Percentiles rank a stretch among this genome's conserved stretches.
Evolutionary conservation across 495 filamentous ascomycete species (phyloP).

Genomic region (Friedmanniomyces simplex): DNA sequence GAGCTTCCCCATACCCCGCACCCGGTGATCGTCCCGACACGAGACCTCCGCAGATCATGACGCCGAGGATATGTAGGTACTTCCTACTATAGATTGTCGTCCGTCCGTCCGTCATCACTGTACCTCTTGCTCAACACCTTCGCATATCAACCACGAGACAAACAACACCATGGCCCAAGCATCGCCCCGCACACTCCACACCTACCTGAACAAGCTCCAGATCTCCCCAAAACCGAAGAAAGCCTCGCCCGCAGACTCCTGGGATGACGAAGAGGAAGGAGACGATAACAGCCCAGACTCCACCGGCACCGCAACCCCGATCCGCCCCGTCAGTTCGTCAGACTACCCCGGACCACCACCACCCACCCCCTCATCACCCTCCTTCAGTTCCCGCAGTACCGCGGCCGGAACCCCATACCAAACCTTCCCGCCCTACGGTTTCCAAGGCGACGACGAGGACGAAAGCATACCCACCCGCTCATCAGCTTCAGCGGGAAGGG

Average conservation of each 20-base stretch:
- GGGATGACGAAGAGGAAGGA: slow-evolving; percentile 61
- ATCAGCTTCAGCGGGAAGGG: background rate
- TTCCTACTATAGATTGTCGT: no score
- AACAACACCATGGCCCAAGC: background rate
- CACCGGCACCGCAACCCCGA: slow-evolving; percentile 49
- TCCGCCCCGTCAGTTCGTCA: slow-evolving; percentile 5
- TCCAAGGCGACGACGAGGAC: background rate
- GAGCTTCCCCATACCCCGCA: background rate
- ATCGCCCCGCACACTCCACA: background rate
- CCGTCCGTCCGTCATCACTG: background rate
- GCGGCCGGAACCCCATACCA: slow-evolving; percentile 10
- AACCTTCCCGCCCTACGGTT: slow-evolving; percentile 16
- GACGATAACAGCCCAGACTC: slow-evolving; percentile 32
- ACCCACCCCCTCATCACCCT: slow-evolving; percentile 34
- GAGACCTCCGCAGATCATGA: background rate
- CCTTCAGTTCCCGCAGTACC: slow-evolving; percentile 15
- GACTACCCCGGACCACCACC: slow-evolving; percentile 21
- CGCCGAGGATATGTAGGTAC: background rate
- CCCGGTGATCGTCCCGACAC: no score
- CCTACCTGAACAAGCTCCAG: slow-evolving; percentile 23
- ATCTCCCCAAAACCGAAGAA: slow-evolving; percentile 29
- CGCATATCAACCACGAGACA: background rate
- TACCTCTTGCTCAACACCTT: background rate
- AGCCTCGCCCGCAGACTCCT: slow-evolving; percentile 58
- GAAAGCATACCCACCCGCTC: slow-evolving; percentile 14